Conservation (phyloP, 805 yeast species). For the Sugiyamaella lignohabitans region DNA sequence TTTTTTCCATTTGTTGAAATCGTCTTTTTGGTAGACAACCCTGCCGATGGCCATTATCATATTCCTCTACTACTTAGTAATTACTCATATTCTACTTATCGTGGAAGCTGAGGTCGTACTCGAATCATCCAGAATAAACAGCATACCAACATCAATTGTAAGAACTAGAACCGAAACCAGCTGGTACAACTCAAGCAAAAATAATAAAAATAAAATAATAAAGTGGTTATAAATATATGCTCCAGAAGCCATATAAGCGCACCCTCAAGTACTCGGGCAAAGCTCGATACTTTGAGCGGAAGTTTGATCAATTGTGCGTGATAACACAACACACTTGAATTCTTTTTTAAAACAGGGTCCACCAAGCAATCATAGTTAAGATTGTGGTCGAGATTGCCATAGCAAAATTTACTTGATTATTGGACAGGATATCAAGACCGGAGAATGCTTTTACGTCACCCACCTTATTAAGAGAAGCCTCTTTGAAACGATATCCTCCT, state of each 20-base stretch:
- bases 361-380: constrained; percentile 27
- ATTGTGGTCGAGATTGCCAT: constrained; percentile 32
- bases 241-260: no score
- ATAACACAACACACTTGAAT: no score
- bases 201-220: no score
- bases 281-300: no score
- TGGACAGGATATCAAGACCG: constrained; percentile 35
- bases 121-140: no score
- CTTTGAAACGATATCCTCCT: constrained; percentile 23
- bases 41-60: constrained; percentile 79
- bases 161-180: no score
- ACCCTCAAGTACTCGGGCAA: no score
- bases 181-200: no score
- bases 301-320: no score
- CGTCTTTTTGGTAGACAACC: constrained; percentile 55
- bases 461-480: constrained; percentile 1
- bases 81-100: constrained; percentile 83
- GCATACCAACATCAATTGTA: no score
- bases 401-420: constrained; percentile 36
- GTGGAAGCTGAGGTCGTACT: constrained; percentile 59
- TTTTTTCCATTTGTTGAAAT: constrained; percentile 89
- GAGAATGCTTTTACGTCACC: constrained; percentile 24
- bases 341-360: background rate
- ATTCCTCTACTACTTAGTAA: constrained; percentile 80
- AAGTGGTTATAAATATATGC: no score